Base-by-base conservation (phyloP, 192 early-diverging fungal genomes). In the Podila horticola region DNA sequence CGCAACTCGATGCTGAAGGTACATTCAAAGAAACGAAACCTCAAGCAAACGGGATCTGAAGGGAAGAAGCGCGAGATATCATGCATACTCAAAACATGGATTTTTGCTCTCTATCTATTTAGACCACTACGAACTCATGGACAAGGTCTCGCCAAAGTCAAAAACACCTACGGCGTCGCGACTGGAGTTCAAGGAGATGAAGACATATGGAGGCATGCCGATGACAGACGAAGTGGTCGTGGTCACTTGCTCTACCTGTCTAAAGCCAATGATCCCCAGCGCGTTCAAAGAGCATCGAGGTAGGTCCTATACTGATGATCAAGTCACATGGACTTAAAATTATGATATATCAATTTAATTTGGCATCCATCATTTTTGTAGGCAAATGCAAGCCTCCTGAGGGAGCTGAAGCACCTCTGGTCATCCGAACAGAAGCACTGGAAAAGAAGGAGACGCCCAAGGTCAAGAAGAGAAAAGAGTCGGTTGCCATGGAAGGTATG, bases 231-330 rank as follows among this genome's bases (percentile, higher is more conserved):
- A 91, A 15, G 58, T 88, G 22, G 85, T 90, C 12, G 72, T 93
- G 9, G 90, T 95, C 26, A 84, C 83, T 17, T 95, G 94, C 76
- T 89, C 88, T 24, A 65, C 67, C 17, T 95, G 94, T 68, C 48
- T 84, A 20, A 91, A 91, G 64, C 86, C 91, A 9, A 71, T 95
- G 31, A 66, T 94, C 15, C 85, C 92, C 10, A 88, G 84, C 22
- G 88, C 83, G 10, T 90, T 93, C 55, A 83, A 84, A 22, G 82
- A 87, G 8, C 94, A 95, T 74, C 34, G 86, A 74, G 88, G 91
- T 91, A 84, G 49, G 41, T n/a, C n/a, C 41, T 3, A 45, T 17
- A 36, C 9, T 1, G 70, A 28, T 15, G 34, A 58, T 48, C 48
- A 17, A 31, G 58, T 64, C 57, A 38, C 69, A 24, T 24, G 62